Conservation (phyloP, 306 rosid species). For the Malus fusca region DNA sequence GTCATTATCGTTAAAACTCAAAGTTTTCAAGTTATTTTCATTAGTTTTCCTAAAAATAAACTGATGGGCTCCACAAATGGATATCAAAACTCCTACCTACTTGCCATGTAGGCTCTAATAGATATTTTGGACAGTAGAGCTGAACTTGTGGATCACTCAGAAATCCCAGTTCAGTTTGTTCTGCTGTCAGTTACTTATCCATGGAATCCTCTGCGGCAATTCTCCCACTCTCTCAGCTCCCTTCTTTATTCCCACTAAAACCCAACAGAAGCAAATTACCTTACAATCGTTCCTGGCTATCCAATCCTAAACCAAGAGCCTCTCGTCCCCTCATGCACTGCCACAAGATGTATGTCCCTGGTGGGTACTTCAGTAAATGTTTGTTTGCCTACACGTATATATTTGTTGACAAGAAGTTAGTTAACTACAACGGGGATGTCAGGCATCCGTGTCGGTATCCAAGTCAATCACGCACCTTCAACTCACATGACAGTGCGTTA, state of each 20-base stretch:
- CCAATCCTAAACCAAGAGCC: conserved; percentile 36
- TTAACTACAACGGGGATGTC: no score
- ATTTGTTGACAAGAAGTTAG: not conserved
- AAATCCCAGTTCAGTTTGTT: not conserved
- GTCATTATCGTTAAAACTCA: no score
- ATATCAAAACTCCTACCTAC: not conserved
- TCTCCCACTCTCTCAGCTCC: conserved; percentile 41
- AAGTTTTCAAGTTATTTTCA: no score
- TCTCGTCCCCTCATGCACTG: conserved; percentile 44
- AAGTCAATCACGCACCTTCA: no score
- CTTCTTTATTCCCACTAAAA: conserved; percentile 43
- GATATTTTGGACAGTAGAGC: conserved; percentile 26
- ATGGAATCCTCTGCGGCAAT: conserved; percentile 58
- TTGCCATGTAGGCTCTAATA: not conserved
- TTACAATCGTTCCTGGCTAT: conserved; percentile 27
- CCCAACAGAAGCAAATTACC: conserved; percentile 24
- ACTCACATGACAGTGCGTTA: not conserved
- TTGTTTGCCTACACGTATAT: not conserved
- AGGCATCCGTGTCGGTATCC: not conserved
- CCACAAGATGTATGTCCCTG: conserved; percentile 87
- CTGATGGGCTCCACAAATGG: not conserved
- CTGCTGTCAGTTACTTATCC: not conserved
- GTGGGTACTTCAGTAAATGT: conserved; percentile 35
- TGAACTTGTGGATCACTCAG: not conserved
- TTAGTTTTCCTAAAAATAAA: no score